Evolutionary conservation across 2,329 filamentous ascomycete genomes (phyloP).

Genomic region (Aspergillus sp.): DNA sequence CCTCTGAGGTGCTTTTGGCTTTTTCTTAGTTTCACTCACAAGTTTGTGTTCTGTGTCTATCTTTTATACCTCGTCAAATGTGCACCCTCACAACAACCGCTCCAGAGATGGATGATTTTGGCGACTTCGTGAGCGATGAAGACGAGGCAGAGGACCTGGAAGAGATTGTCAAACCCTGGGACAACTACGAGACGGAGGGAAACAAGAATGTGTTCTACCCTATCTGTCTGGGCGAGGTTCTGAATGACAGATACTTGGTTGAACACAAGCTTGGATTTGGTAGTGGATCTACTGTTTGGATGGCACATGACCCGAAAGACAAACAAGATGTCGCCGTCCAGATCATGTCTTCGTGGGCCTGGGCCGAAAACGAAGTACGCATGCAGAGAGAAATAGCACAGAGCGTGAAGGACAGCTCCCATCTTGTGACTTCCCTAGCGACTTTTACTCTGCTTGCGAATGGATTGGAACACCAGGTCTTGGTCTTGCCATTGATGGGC

Average conservation of each 20-base stretch:
- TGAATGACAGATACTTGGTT: constrained; percentile 29
- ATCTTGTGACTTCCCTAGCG: neutral
- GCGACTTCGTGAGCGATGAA: constrained; percentile 24
- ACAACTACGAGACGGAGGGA: constrained; percentile 22
- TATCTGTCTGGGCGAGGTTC: constrained; percentile 25
- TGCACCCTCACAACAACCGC: too few species aligned
- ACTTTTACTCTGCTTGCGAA: neutral
- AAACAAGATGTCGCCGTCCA: constrained; percentile 31
- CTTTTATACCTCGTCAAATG: too few species aligned
- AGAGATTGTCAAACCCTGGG: constrained; percentile 25
- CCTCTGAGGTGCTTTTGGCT: too few species aligned
- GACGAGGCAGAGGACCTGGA: constrained; percentile 25
- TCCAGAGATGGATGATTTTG: constrained; percentile 11
- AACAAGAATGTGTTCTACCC: constrained; percentile 25
- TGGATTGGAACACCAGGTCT: neutral
- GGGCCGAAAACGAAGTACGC: constrained; percentile 23
- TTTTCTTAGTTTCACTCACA: too few species aligned
- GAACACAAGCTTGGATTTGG: constrained; percentile 33
- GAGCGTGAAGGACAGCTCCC: neutral
- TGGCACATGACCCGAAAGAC: constrained; percentile 28
- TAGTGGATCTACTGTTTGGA: constrained; percentile 32
- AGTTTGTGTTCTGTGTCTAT: too few species aligned
- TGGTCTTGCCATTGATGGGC: neutral
- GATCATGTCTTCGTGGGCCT: constrained; percentile 26
- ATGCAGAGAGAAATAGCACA: constrained; percentile 12